Base-by-base conservation (phyloP, 768 basidiomycete species). In the Kwoniella dejecticola region DNA sequence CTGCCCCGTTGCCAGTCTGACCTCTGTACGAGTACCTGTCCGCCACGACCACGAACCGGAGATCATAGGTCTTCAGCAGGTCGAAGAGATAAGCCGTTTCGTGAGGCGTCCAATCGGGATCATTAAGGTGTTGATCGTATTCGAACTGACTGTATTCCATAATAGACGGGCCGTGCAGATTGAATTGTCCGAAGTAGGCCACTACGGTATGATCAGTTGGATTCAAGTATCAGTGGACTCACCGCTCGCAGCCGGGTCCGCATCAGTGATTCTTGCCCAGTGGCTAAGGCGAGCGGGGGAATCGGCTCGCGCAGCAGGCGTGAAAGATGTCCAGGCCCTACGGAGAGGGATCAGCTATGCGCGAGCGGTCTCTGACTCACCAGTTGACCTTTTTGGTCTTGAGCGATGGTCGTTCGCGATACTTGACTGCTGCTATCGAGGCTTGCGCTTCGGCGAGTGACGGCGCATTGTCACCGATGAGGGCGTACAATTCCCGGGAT, bases 381-480 rank as follows among this genome's bases (percentile, higher is more conserved):
- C 93, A 95, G 80, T 86, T 90, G 3, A 85, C 84, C 57, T 83
- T 85, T 2, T 82, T 82, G 3, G 83, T 82, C 13, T 86, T 86
- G 23, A 89, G 81, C 64, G 86, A 88, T 2, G 91, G 90, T 66
- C 90, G 89, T 79, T 91, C 89, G 75, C 93, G 93, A 59, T 94
- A 84, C 33, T 66, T 69, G 26, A 65, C 54, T n/a, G 66, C 59
- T 4, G 63, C 62, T 13, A 64, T 23, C 6, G 64, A 60, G 11
- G 65, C 62, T 42, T 71, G 72, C 15, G 71, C 70, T 36, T 72
- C 58, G 0, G 87, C 88, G 49, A 98, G 83, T 1, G 89, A 87
- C 0, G 95, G 93, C 11, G 89, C 89, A 48, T 90, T 89, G 62
- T 91, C 87, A n/a, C 95, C 95, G 67, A 99, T 97, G 61, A 99